Percentiles rank a stretch among this genome's conserved stretches.
Conservation (phyloP, 2,329 filamentous ascomycete species). For the Neopestalotiopsis clavispora region DNA sequence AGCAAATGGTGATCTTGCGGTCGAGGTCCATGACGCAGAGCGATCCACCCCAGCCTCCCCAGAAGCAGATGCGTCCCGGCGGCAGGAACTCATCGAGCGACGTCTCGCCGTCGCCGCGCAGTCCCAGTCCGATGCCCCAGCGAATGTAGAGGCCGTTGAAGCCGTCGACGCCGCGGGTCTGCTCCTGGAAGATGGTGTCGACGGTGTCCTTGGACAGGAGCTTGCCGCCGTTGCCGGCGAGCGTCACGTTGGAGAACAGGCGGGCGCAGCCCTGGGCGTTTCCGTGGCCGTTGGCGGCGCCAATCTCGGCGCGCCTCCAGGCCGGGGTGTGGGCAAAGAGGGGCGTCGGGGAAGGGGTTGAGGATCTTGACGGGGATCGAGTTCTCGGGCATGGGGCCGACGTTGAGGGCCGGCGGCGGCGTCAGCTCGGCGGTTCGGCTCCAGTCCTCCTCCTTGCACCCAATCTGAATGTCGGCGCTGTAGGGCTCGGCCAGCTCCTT, state of each 20-base stretch:
- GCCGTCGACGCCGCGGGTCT: slow-evolving; percentile 44
- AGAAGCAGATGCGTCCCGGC: slow-evolving; percentile 34
- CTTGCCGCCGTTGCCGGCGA: slow-evolving; percentile 18
- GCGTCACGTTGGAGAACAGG: slow-evolving; percentile 62
- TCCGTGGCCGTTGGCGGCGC: slow-evolving; percentile 47
- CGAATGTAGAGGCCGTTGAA: slow-evolving; percentile 38
- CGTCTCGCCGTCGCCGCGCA: slow-evolving; percentile 35
- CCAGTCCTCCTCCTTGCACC: slow-evolving; percentile 46
- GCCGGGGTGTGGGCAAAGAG: slow-evolving; percentile 27
- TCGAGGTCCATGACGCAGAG: slow-evolving; percentile 28
- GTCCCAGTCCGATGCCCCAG: slow-evolving; percentile 47
- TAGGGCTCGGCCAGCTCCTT: slow-evolving; percentile 43
- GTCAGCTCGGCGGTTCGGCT: slow-evolving; percentile 41
- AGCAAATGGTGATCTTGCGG: slow-evolving; percentile 27
- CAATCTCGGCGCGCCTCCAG: slow-evolving; percentile 46
- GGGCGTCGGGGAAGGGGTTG: slow-evolving; percentile 31
- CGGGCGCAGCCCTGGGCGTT: slow-evolving; percentile 48
- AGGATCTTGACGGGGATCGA: slow-evolving; percentile 32
- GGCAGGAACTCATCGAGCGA: slow-evolving; percentile 33
- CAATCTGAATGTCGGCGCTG: slow-evolving; percentile 51
- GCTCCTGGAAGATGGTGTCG: slow-evolving; percentile 49
- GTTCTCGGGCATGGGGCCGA: slow-evolving; percentile 19
- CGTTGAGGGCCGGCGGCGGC: slow-evolving; percentile 26
- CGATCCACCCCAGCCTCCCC: slow-evolving; percentile 29
- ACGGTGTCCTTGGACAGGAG: slow-evolving; percentile 46